Evolutionary conservation across 1,284 basidiomycete species (phyloP).

Genomic region (Bothia castanella): DNA sequence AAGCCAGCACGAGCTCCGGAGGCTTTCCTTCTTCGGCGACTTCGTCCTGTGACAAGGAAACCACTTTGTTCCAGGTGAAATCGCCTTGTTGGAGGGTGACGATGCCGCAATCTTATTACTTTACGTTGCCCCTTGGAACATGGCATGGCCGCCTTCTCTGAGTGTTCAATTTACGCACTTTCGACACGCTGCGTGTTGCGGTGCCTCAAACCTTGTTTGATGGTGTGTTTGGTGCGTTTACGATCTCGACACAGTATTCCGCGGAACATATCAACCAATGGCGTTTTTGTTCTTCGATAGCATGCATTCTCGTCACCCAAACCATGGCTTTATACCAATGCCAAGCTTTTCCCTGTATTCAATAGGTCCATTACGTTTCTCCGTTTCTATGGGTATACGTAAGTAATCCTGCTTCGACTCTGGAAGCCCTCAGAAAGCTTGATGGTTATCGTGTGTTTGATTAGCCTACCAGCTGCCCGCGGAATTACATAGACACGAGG

Average conservation of each 20-base stretch:
- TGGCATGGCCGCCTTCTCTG: conserved; percentile 7
- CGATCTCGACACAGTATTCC: conserved; percentile 10
- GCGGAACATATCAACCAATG: conserved; percentile 17
- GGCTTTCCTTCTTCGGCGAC: conserved; percentile 1
- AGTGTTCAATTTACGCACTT: conserved; percentile 15
- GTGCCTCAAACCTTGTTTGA: conserved; percentile 15
- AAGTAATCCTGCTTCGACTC: conserved; percentile 6
- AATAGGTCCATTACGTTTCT: neutral
- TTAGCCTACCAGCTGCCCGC: conserved; percentile 16
- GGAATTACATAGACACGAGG: conserved; percentile 24
- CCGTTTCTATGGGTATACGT: conserved; percentile 1
- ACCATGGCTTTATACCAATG: neutral
- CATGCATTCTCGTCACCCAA: conserved; percentile 1
- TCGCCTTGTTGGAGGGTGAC: conserved; percentile 1
- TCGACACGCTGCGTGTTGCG: conserved; percentile 12
- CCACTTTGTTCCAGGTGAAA: neutral
- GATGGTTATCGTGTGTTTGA: conserved; percentile 18
- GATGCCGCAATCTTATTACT: conserved; percentile 8
- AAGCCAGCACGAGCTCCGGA: neutral
- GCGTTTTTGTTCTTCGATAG: conserved; percentile 1
- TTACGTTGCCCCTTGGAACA: conserved; percentile 14
- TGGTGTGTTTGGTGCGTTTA: conserved; percentile 3
- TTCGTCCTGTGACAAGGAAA: conserved; percentile 20
- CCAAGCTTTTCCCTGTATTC: conserved; percentile 1
- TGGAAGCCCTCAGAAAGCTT: conserved; percentile 15